Conservation (phyloP, 192 early-diverging fungal genomes). For the Podila horticola region DNA sequence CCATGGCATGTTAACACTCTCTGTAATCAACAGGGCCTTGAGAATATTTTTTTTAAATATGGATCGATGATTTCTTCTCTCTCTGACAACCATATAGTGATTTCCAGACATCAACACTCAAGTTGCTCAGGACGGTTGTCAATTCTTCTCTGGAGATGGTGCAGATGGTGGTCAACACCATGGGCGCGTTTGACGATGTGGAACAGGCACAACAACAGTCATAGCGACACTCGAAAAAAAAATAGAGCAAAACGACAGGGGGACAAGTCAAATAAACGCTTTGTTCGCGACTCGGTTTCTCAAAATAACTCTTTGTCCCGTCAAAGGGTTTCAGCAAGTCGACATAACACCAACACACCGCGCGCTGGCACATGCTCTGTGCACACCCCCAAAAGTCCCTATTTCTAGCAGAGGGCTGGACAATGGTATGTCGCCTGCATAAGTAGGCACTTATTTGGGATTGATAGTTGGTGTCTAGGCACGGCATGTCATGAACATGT, state of each 20-base stretch:
- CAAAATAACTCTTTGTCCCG: too few relatives aligned
- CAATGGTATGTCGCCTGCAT: too few relatives aligned
- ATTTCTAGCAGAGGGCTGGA: too few relatives aligned
- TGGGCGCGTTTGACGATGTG: slow-evolving; percentile 41
- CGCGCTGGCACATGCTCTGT: too few relatives aligned
- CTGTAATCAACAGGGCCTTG: not conserved
- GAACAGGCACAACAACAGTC: slow-evolving; percentile 6
- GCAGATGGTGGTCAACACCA: slow-evolving; percentile 46
- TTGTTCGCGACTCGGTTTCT: too few relatives aligned
- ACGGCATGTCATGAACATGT: too few relatives aligned
- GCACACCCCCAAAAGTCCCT: too few relatives aligned
- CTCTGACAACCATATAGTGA: slow-evolving; percentile 14
- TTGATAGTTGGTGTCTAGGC: too few relatives aligned
- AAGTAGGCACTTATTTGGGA: too few relatives aligned
- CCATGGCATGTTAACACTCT: not conserved
- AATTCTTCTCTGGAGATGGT: slow-evolving; percentile 50
- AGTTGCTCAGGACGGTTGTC: slow-evolving; percentile 39
- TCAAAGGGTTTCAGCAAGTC: too few relatives aligned
- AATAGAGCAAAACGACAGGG: not conserved
- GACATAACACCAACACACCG: too few relatives aligned
- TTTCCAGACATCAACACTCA: slow-evolving; percentile 45
- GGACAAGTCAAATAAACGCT: not conserved
- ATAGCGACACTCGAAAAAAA: not conserved
- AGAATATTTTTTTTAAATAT: not conserved
- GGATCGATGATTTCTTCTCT: not conserved